phyloP scores from a whole-genome alignment of 169 alveolate genomes.

The Plasmodium blacklocki region DNA sequence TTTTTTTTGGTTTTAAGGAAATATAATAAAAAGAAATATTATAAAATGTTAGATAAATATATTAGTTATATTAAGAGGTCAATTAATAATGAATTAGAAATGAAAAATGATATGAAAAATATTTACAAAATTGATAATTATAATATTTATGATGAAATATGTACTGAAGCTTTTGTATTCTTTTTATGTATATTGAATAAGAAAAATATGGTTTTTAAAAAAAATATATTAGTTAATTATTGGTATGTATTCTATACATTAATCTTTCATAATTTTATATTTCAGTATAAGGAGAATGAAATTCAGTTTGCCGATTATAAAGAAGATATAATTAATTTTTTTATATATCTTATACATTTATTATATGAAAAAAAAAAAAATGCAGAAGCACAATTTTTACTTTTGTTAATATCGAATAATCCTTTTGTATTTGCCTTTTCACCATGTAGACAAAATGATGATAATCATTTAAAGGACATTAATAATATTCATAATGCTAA shows the following conservation, averaged over 20 bases:
- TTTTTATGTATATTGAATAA: conserved; percentile 39
- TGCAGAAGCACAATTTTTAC: conserved; percentile 46
- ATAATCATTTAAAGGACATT: no score
- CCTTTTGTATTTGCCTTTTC: conserved; percentile 21
- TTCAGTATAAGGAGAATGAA: conserved; percentile 44
- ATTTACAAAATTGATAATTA: conserved; percentile 57
- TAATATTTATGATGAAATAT: conserved; percentile 22
- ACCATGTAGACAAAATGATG: no score
- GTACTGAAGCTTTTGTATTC: conserved; percentile 44
- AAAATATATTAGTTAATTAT: conserved; percentile 22
- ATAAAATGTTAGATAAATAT: conserved; percentile 45
- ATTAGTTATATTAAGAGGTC: conserved; percentile 23
- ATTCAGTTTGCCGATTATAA: conserved; percentile 25
- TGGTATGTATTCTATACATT: conserved; percentile 39
- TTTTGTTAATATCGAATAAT: conserved; percentile 8
- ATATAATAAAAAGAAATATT: conserved; percentile 48
- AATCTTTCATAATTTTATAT: conserved; percentile 47
- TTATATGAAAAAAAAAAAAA: conserved; percentile 3
- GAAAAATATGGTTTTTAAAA: conserved; percentile 44
- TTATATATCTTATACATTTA: conserved; percentile 27
- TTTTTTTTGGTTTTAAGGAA: conserved; percentile 65
- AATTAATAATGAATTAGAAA: conserved; percentile 27
- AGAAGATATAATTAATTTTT: conserved; percentile 26
- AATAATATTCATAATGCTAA: no score
- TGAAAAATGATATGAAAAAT: conserved; percentile 27